Evolutionary conservation across 1,139 yeast species (phyloP), one percentile per base, ranked within the genome.

Genomic region (Yamadazyma diddensiae): DNA sequence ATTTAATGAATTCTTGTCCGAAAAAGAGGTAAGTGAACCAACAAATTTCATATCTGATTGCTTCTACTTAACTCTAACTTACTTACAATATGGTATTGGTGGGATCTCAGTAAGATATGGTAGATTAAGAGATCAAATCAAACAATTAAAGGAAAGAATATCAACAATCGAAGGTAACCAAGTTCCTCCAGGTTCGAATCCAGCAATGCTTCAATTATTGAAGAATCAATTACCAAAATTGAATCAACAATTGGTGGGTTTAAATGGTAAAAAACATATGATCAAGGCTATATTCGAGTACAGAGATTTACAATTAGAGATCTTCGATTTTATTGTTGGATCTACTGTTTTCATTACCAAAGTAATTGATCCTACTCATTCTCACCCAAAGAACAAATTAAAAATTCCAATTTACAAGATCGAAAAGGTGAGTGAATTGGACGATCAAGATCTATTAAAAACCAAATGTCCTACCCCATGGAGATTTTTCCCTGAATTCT

Each of bases 41-140:
- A 65, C 86, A 5, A 92, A 92, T 49, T 92, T 92, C 53, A 83
- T 94, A 12, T 80, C 95, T 4, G 92, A 90, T 46, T 82, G 95
- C 48, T 94, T 88, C 57, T 92, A 73, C 52, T 58, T 92, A 37
- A 78, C 94, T 7, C 65, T 83, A 31, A 79, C 95, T 0, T 88
- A 82, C 53, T 62, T 87, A 35, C 90, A 92, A 46, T 94, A 84
- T 57, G 99, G 97, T 28, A 63, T 87, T 26, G 95, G 95, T 21
- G 97, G 97, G 30, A 62, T 84, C 0, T 62, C 71, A 33, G 68
- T 79, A 29, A 72, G 73, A 29, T 77, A 76, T 42, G 78, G 77
- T 33, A 72, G 80, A 37, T 52, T 79, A 24, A 70, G 74, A 37
- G 65, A 67, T 25, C 66, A 67, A 35, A 61, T 78, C 24, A 73